Evolutionary conservation across 2,329 filamentous ascomycete genomes (phyloP).

Genomic region (Dothidotthia symphoricarpi): DNA sequence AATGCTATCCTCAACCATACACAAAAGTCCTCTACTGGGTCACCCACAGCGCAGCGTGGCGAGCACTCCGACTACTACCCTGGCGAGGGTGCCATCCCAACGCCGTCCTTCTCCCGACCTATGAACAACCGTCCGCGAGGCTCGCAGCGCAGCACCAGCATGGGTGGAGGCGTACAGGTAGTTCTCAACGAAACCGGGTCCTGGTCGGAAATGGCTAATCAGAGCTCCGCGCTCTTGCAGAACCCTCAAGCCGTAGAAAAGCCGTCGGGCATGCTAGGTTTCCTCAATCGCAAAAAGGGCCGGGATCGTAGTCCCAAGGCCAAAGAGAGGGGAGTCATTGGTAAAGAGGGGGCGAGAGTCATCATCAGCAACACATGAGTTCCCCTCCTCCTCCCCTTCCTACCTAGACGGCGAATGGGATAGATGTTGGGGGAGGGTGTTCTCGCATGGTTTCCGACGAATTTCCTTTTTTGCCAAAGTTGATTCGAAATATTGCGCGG

Average conservation of each 20-base stretch:
- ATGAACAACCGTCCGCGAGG: conserved; percentile 53
- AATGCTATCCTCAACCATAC: conserved; percentile 26
- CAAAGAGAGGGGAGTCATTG: conserved; percentile 86
- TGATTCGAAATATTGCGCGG: too few relatives aligned
- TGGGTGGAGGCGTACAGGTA: conserved; percentile 83
- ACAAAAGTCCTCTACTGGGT: conserved; percentile 17
- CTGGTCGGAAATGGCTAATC: conserved; percentile 87
- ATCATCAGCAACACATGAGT: conserved; percentile 48
- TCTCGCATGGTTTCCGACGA: too few relatives aligned
- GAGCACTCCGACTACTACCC: conserved; percentile 40
- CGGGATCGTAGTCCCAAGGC: conserved; percentile 90
- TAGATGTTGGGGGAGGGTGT: too few relatives aligned
- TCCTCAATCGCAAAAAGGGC: conserved; percentile 85
- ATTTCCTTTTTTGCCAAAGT: too few relatives aligned
- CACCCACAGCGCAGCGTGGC: conserved; percentile 37
- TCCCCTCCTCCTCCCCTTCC: too few relatives aligned
- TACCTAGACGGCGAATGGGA: too few relatives aligned
- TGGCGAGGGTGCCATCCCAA: conserved; percentile 22
- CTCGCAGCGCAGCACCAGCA: conserved; percentile 69
- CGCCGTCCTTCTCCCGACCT: conserved; percentile 41
- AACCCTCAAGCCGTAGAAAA: conserved; percentile 38
- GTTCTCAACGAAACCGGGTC: conserved; percentile 85
- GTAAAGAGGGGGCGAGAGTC: conserved; percentile 84
- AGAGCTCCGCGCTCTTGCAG: conserved; percentile 68
- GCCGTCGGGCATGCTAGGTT: conserved; percentile 83